Percentiles rank a stretch among this genome's conserved stretches.
phyloP scores from a whole-genome alignment of 2,329 filamentous ascomycete species.

The Magnaporthales sp. region DNA sequence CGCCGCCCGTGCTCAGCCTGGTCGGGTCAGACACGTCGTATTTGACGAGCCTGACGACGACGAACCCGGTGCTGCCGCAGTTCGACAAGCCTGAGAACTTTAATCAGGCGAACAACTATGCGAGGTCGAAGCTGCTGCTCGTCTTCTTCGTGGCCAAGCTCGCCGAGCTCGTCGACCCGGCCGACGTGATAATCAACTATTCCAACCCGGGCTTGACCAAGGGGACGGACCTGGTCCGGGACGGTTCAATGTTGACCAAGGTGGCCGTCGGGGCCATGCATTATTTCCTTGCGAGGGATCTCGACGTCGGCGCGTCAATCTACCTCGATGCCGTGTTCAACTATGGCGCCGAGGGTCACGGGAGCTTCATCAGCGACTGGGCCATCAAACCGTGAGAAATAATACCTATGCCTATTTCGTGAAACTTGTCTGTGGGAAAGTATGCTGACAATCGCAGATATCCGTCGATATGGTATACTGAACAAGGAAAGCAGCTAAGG shows the following conservation, averaged over 20 bases:
- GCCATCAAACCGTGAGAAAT: conserved; percentile 5
- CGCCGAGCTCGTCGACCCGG: conserved; percentile 21
- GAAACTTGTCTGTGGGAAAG: too few species aligned
- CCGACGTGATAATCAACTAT: conserved; percentile 26
- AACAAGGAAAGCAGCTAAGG: conserved; percentile 3
- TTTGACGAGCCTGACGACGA: conserved; percentile 16
- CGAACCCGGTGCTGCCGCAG: conserved; percentile 17
- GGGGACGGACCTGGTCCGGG: conserved; percentile 15
- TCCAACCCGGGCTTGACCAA: conserved; percentile 23
- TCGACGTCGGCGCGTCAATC: conserved; percentile 6
- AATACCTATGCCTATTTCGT: too few species aligned
- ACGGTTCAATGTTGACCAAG: conserved; percentile 5
- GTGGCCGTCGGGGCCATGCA: conserved; percentile 1
- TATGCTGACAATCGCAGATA: conserved; percentile 1
- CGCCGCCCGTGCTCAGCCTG: conserved; percentile 15
- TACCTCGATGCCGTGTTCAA: conserved; percentile 10
- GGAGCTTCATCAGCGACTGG: conserved; percentile 6
- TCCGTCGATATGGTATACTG: conserved; percentile 5
- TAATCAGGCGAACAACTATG: conserved; percentile 19
- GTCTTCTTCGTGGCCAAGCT: conserved; percentile 28
- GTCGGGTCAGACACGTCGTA: conserved; percentile 19
- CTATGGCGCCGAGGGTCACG: not conserved
- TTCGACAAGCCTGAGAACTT: conserved; percentile 18
- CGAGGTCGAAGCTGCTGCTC: conserved; percentile 17
- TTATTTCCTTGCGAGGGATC: not conserved